Percentiles rank a stretch among this genome's conserved stretches.
phyloP scores from a whole-genome alignment of 2,329 filamentous ascomycete species.

The Phaeosphaeria sp. region DNA sequence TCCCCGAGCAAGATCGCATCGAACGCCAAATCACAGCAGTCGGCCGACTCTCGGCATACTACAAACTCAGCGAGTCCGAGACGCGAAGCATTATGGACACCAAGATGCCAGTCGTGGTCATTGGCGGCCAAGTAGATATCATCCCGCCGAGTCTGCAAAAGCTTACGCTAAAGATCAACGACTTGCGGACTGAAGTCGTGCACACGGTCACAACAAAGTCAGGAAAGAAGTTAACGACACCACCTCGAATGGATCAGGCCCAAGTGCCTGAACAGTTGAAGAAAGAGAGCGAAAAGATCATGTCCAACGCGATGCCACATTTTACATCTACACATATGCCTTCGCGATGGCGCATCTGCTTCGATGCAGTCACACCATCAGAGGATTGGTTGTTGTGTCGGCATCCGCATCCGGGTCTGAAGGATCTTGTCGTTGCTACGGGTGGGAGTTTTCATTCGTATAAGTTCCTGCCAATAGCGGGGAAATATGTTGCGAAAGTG shows the following conservation, averaged over 20 bases:
- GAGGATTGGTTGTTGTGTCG: slow-evolving; percentile 67
- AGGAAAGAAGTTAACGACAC: slow-evolving; percentile 61
- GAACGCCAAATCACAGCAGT: slow-evolving; percentile 64
- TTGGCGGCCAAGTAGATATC: slow-evolving; percentile 55
- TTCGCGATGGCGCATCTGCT: slow-evolving; percentile 59
- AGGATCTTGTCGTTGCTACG: slow-evolving; percentile 66
- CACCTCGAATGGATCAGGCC: slow-evolving; percentile 55
- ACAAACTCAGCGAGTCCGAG: slow-evolving; percentile 59
- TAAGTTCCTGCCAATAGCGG: slow-evolving; percentile 70
- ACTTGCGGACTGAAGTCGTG: slow-evolving; percentile 62
- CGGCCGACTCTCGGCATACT: slow-evolving; percentile 66
- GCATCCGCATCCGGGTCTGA: slow-evolving; percentile 57
- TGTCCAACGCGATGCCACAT: slow-evolving; percentile 36
- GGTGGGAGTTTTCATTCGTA: slow-evolving; percentile 69
- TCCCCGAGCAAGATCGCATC: slow-evolving; percentile 55
- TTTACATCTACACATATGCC: slow-evolving; percentile 43
- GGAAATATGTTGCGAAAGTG: slow-evolving; percentile 63
- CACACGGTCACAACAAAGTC: slow-evolving; percentile 58
- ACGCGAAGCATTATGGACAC: slow-evolving; percentile 51
- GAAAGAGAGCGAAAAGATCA: slow-evolving; percentile 47
- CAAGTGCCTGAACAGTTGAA: slow-evolving; percentile 52
- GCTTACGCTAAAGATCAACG: slow-evolving; percentile 66
- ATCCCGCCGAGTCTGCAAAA: slow-evolving; percentile 58
- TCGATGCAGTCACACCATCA: slow-evolving; percentile 67
- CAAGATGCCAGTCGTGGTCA: slow-evolving; percentile 62